Evolutionary conservation across 805 yeast species (phyloP), one percentile per base, ranked within the genome.

Genomic region (Yamadazyma ubonensis): DNA sequence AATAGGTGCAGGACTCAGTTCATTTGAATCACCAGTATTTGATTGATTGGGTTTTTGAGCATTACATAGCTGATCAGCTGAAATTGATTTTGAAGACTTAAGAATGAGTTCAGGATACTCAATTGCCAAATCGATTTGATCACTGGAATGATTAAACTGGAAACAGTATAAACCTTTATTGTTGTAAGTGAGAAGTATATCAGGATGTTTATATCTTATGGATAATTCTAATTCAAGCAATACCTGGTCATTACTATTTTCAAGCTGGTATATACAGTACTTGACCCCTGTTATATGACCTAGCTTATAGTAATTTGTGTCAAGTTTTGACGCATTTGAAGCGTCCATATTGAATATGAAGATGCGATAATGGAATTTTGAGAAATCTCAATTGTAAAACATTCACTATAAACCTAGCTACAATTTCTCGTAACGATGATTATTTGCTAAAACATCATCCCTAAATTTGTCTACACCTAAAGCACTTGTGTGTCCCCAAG

Each of bases 301-400:
- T 33, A 70, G 44, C 49, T 68, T 68, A 45, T 59, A 59, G 54
- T 63, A 67, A 44, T 69, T 70, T 25, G 75, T 67, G 23, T 52
- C 43, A 11, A 66, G 54, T 38, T 48, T 50, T 19, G 63, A 53
- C 30, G 66, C 58, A 42, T 48, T 38, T 5, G 38, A 21, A 19
- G 45, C 35, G 17, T 46, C 44, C 46, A 41, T 41, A 18, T 39
- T 15, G 23, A 21, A 21, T 7, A 6, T 21, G 9, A 23, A 23
- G 26, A 23, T 23, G 26, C 26, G 7, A 23, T 23, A 23, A 23
- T 23, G 26, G n/a, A 23, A 23, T 10, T 10, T 10, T 23, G 26
- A 23, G 26, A 23, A 23, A 23, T 5, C 8, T 6, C 8, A 4
- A 6, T 10, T 23, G 9, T 23, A 23, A 23, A 23, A 10, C 12